phyloP scores from a whole-genome alignment of 2,329 filamentous ascomycete species.

The Lachnellula willkommii region DNA sequence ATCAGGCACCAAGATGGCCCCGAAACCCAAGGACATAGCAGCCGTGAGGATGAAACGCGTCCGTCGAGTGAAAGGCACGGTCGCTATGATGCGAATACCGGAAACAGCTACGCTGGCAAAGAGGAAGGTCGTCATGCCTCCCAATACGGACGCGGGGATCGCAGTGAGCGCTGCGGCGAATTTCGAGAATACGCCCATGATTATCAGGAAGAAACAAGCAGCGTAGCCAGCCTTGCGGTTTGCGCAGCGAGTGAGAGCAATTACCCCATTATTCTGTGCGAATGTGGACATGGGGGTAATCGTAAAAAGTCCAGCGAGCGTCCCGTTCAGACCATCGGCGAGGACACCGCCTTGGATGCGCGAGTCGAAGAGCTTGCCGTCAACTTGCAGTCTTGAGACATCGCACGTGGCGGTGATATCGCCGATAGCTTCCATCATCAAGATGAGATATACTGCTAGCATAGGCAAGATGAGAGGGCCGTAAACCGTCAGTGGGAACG shows the following conservation, averaged over 20 bases:
- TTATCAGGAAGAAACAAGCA: slow-evolving; percentile 68
- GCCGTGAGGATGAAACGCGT: slow-evolving; percentile 79
- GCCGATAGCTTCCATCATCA: slow-evolving; percentile 73
- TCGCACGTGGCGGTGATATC: slow-evolving; percentile 79
- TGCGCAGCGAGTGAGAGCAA: slow-evolving; percentile 74
- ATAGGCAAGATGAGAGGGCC: slow-evolving; percentile 68
- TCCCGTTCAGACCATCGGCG: slow-evolving; percentile 70
- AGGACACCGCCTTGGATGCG: slow-evolving; percentile 75
- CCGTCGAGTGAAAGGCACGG: slow-evolving; percentile 68
- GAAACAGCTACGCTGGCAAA: slow-evolving; percentile 72
- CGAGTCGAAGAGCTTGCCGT: slow-evolving; percentile 66
- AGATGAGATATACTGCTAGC: slow-evolving; percentile 64
- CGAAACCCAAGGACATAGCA: slow-evolving; percentile 66
- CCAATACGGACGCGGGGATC: slow-evolving; percentile 63
- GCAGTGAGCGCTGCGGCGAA: slow-evolving; percentile 74
- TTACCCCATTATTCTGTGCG: slow-evolving; percentile 81
- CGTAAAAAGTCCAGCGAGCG: slow-evolving; percentile 70
- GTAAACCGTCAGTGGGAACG: slow-evolving; percentile 67
- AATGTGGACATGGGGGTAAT: slow-evolving; percentile 77
- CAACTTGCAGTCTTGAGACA: slow-evolving; percentile 69
- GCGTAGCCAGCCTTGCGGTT: slow-evolving; percentile 77
- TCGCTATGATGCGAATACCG: slow-evolving; percentile 69
- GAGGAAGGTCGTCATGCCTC: slow-evolving; percentile 74
- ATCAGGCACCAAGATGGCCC: slow-evolving; percentile 58
- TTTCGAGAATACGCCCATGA: slow-evolving; percentile 80